A percentile compares a stretch with the other conserved stretches of the same genome.
These are phyloP conservation scores for Pleurostoma richardsiae DNA, from an alignment of 2,329 filamentous ascomycete species.

Conservation along the genomic window DNA sequence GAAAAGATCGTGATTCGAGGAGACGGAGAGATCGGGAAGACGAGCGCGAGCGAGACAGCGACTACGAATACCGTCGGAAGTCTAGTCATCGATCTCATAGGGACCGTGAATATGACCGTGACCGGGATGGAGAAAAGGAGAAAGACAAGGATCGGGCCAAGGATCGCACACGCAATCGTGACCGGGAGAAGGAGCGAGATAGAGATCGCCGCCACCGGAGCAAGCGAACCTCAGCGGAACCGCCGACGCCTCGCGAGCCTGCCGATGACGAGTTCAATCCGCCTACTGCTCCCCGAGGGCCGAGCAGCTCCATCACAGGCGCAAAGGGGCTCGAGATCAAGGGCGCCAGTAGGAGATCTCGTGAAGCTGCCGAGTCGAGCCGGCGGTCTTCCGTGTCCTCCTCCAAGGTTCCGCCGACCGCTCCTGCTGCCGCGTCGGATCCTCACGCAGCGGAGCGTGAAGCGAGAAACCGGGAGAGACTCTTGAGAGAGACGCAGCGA, in stretches of 20 bases:
- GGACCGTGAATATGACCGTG: slow-evolving; percentile 12
- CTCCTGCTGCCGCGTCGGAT: slow-evolving; percentile 28
- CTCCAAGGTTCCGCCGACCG: slow-evolving; percentile 11
- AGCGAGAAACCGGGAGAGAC: slow-evolving; percentile 58
- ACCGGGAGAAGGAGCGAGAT: slow-evolving; percentile 10
- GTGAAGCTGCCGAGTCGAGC: slow-evolving; percentile 18
- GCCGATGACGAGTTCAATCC: slow-evolving; percentile 34
- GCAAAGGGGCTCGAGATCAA: slow-evolving; percentile 30
- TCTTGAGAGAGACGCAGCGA: slow-evolving; percentile 64
- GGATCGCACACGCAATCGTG: slow-evolving; percentile 21
- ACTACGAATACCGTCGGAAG: slow-evolving; percentile 11
- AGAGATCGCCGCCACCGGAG: slow-evolving; percentile 29
- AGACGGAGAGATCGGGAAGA: slow-evolving; percentile 15
- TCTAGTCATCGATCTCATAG: slow-evolving; percentile 3
- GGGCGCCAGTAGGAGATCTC: slow-evolving; percentile 18
- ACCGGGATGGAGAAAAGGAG: slow-evolving; percentile 23
- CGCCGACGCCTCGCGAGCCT: slow-evolving; percentile 22
- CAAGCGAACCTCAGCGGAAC: slow-evolving; percentile 18
- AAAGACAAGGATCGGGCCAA: slow-evolving; percentile 33
- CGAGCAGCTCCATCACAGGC: slow-evolving; percentile 10
- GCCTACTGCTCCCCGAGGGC: slow-evolving; percentile 31
- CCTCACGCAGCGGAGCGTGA: slow-evolving; percentile 68
- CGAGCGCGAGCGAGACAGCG: slow-evolving; percentile 14
- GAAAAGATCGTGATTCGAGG: slow-evolving; percentile 13
- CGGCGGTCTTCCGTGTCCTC: slow-evolving; percentile 31